Percentiles rank a stretch among this genome's conserved stretches.
These are phyloP conservation scores for Monilinia vaccinii-corymbosi DNA, from an alignment of 2,329 filamentous ascomycete genomes.

Conservation along the genomic window DNA sequence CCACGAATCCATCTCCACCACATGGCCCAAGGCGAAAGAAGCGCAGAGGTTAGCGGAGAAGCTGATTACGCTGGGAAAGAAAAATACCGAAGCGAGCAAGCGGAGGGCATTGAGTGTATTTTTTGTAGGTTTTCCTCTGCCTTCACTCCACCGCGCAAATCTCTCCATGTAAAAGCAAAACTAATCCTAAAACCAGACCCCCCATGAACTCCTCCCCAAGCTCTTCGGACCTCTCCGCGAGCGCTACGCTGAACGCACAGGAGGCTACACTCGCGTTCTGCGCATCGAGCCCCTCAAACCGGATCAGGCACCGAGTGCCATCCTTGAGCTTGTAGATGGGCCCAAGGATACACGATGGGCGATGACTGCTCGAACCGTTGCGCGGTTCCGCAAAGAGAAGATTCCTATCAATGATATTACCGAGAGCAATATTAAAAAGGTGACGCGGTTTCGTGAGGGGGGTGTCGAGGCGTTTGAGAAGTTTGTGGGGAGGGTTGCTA, in stretches of 20 bases:
- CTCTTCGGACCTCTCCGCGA: slow-evolving; percentile 75
- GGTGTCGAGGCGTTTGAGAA: slow-evolving; percentile 61
- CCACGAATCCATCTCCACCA: slow-evolving; percentile 89
- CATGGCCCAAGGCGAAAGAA: slow-evolving; percentile 95
- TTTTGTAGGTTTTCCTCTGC: slow-evolving; percentile 61
- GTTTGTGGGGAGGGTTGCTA: slow-evolving; percentile 42
- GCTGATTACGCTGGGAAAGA: slow-evolving; percentile 87
- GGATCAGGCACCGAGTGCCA: slow-evolving; percentile 82
- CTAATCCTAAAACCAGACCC: slow-evolving; percentile 42
- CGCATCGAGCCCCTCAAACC: slow-evolving; percentile 80
- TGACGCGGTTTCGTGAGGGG: slow-evolving; percentile 62
- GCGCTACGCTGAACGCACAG: slow-evolving; percentile 68
- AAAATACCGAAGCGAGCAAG: slow-evolving; percentile 74
- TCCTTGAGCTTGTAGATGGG: slow-evolving; percentile 91
- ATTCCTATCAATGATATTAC: slow-evolving; percentile 62
- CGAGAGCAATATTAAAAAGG: slow-evolving; percentile 69
- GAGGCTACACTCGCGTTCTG: slow-evolving; percentile 91
- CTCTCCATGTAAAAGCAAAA: neutral
- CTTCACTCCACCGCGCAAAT: neutral
- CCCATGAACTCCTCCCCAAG: slow-evolving; percentile 66
- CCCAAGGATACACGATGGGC: slow-evolving; percentile 90
- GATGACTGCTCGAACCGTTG: slow-evolving; percentile 80
- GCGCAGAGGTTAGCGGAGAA: slow-evolving; percentile 89
- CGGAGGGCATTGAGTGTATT: slow-evolving; percentile 71
- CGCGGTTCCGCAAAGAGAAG: slow-evolving; percentile 48